Conservation (phyloP, 75 land plant genomes). For the Gnetum montanum region DNA sequence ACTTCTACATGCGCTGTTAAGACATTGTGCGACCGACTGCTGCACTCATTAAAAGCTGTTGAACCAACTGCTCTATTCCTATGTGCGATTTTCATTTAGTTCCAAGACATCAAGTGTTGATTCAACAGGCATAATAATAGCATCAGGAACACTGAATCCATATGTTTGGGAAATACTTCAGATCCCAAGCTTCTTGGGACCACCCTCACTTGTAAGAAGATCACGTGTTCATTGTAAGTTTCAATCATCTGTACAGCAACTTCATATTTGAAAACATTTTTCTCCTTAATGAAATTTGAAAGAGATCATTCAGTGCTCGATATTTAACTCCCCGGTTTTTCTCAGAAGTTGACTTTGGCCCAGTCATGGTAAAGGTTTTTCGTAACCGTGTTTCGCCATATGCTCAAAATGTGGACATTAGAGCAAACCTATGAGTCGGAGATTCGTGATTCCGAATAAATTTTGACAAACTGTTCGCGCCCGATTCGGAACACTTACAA, state of each 20-base stretch:
- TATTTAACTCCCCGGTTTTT: slow-evolving; percentile 95
- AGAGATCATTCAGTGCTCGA: slow-evolving; percentile 91
- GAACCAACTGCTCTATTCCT: slow-evolving; percentile 89
- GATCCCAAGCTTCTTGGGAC: slow-evolving; percentile 87
- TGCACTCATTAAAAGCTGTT: slow-evolving; percentile 92
- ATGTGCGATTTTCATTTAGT: slow-evolving; percentile 78
- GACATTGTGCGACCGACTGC: slow-evolving; percentile 95
- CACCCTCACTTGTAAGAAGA: slow-evolving; percentile 53
- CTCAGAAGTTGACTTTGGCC: slow-evolving; percentile 51
- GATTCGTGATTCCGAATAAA: too few relatives aligned
- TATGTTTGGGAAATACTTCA: slow-evolving; percentile 77
- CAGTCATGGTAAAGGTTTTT: slow-evolving; percentile 48
- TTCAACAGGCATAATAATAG: slow-evolving; percentile 76
- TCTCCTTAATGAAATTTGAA: slow-evolving; percentile 65
- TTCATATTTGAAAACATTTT: slow-evolving; percentile 58
- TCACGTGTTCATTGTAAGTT: slow-evolving; percentile 98
- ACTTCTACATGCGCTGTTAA: slow-evolving; percentile 95
- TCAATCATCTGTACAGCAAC: slow-evolving; percentile 98
- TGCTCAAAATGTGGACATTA: slow-evolving; percentile 26
- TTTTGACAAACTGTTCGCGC: too few relatives aligned
- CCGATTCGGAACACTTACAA: too few relatives aligned
- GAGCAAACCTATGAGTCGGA: too few relatives aligned
- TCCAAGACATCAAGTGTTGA: slow-evolving; percentile 89
- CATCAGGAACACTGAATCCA: slow-evolving; percentile 97
- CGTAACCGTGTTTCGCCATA: slow-evolving; percentile 25